These are phyloP conservation scores for Dioszegia hungarica DNA, from an alignment of 768 basidiomycete species.

Conservation along the genomic window DNA sequence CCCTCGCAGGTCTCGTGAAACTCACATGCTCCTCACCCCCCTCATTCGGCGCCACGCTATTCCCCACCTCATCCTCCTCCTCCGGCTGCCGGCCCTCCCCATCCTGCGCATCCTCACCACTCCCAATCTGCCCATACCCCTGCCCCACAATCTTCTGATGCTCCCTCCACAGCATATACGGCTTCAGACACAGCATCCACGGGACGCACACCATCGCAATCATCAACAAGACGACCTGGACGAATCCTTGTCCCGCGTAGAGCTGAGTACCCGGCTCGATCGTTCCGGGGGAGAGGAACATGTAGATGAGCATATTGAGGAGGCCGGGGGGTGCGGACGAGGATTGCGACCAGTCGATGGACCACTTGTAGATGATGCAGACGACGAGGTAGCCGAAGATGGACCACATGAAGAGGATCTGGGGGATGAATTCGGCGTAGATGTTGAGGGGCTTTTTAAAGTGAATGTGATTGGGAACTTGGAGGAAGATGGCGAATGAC, in stretches of 20 bases:
- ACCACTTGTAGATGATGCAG: slow-evolving; percentile 97
- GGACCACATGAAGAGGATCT: slow-evolving; percentile 93
- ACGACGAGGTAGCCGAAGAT: slow-evolving; percentile 95
- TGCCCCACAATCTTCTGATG: slow-evolving; percentile 73
- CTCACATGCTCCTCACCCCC: slow-evolving; percentile 68
- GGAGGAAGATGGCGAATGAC: slow-evolving; percentile 95
- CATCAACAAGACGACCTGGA: slow-evolving; percentile 73
- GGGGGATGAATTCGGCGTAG: slow-evolving; percentile 92
- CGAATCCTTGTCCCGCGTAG: slow-evolving; percentile 77
- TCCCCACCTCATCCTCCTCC: slow-evolving; percentile 57
- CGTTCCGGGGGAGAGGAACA: slow-evolving; percentile 88
- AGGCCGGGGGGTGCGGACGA: slow-evolving; percentile 74
- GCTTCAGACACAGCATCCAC: slow-evolving; percentile 87
- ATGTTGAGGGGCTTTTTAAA: slow-evolving; percentile 84
- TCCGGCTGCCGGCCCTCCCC: slow-evolving; percentile 50
- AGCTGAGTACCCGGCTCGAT: slow-evolving; percentile 66
- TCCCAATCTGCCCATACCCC: slow-evolving; percentile 55
- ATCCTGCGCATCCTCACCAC: slow-evolving; percentile 21
- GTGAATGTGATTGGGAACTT: slow-evolving; percentile 89
- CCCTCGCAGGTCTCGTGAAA: slow-evolving; percentile 7
- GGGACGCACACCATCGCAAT: slow-evolving; percentile 85
- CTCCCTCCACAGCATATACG: slow-evolving; percentile 86
- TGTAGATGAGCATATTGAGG: slow-evolving; percentile 74
- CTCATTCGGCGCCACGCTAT: slow-evolving; percentile 65
- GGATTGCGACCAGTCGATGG: slow-evolving; percentile 76